Percentiles rank a stretch among this genome's conserved stretches.
Evolutionary conservation across 2,329 filamentous ascomycete genomes (phyloP).

Genomic region (Hypoxylon sp.): DNA sequence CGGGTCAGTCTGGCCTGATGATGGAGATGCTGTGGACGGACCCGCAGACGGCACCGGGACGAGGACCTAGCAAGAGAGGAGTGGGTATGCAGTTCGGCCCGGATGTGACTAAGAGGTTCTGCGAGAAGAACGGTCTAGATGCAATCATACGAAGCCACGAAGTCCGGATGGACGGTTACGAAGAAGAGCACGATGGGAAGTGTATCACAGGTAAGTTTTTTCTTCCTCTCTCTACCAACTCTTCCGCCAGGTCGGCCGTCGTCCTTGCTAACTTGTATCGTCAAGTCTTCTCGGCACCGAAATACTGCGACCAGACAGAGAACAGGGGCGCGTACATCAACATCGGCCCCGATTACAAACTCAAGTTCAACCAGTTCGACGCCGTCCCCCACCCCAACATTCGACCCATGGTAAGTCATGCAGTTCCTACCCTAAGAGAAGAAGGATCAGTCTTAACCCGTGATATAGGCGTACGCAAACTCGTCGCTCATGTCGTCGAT

Average conservation of each 20-base stretch:
- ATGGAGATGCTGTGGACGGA: slow-evolving; percentile 99
- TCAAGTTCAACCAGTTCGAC: slow-evolving; percentile 92
- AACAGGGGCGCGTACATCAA: slow-evolving; percentile 99
- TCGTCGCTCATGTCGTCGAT: slow-evolving; percentile 83
- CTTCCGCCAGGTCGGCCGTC: not conserved
- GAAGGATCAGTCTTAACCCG: slow-evolving; percentile 40
- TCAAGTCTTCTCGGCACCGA: slow-evolving; percentile 94
- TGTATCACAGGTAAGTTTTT: slow-evolving; percentile 82
- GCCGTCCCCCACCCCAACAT: slow-evolving; percentile 96
- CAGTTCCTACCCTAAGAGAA: not conserved
- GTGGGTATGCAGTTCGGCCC: slow-evolving; percentile 97
- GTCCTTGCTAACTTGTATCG: slow-evolving; percentile 39
- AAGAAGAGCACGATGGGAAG: slow-evolving; percentile 92
- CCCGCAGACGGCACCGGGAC: slow-evolving; percentile 83
- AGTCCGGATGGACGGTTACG: slow-evolving; percentile 98
- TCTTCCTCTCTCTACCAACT: not conserved
- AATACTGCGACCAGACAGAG: slow-evolving; percentile 96
- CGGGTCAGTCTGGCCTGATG: slow-evolving; percentile 93
- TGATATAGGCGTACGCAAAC: slow-evolving; percentile 79
- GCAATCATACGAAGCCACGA: slow-evolving; percentile 97
- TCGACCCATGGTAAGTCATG: slow-evolving; percentile 77
- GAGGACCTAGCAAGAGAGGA: slow-evolving; percentile 94
- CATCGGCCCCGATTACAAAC: slow-evolving; percentile 88
- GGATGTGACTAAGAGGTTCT: slow-evolving; percentile 95
- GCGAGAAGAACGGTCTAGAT: slow-evolving; percentile 92